Evolutionary conservation across 2,329 filamentous ascomycete species (phyloP).

Genomic region (Cordyceps fumosorosea): DNA sequence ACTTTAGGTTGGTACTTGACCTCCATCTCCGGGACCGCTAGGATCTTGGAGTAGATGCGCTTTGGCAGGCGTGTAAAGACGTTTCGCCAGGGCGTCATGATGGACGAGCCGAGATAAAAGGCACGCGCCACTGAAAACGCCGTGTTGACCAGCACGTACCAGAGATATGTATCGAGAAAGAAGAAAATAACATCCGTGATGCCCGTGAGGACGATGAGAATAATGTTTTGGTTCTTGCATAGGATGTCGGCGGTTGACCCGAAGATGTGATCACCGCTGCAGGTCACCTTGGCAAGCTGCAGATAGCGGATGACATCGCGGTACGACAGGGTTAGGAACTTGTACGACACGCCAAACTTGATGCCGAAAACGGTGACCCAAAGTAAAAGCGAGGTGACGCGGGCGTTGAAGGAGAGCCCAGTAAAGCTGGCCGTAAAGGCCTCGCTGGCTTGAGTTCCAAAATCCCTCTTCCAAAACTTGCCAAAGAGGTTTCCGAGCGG

Average conservation of each 20-base stretch:
- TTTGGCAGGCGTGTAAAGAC: conserved; percentile 97
- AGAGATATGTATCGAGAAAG: conserved; percentile 97
- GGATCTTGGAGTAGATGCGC: conserved; percentile 96
- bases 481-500: conserved; percentile 90
- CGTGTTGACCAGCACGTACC: conserved; percentile 93
- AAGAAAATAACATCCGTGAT: conserved; percentile 92
- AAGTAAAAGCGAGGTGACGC: conserved; percentile 94
- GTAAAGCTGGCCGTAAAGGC: conserved; percentile 97
- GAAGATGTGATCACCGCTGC: conserved; percentile 68
- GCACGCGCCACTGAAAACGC: conserved; percentile 90
- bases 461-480: conserved; percentile 89
- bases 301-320: conserved; percentile 89
- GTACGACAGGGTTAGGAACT: conserved; percentile 86
- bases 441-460: conserved; percentile 82
- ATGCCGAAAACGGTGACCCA: conserved; percentile 86
- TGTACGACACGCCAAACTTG: conserved; percentile 89
- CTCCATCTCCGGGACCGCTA: conserved; percentile 98
- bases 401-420: conserved; percentile 78
- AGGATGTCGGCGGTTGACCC: conserved; percentile 40
- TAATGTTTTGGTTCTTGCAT: conserved; percentile 75
- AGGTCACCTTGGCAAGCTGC: conserved; percentile 72
- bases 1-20: conserved; percentile 99
- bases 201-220: conserved; percentile 71
- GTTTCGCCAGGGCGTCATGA: conserved; percentile 97
- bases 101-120: conserved; percentile 96